These are phyloP conservation scores for Anisodus acutangulus DNA, from an alignment of 257 asterid species.

Conservation along the genomic window DNA sequence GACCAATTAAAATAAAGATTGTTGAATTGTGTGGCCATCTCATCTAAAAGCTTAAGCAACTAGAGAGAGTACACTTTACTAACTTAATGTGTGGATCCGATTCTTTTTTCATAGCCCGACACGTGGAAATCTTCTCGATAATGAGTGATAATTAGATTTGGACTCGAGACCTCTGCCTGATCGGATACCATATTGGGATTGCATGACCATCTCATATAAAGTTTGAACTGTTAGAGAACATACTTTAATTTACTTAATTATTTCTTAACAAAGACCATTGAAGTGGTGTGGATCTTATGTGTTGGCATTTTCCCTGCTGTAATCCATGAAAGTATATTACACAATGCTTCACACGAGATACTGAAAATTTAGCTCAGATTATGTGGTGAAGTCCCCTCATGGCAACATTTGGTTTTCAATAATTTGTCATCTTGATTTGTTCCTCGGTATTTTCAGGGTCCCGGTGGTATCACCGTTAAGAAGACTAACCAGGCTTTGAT, in stretches of 20 bases:
- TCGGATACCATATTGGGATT: not conserved
- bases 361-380: not conserved
- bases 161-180: not conserved
- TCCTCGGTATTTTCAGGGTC: constrained; percentile 39
- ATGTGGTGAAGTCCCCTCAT: not conserved
- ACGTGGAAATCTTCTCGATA: not conserved
- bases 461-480: constrained; percentile 54
- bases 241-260: not conserved
- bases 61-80: not conserved
- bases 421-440: not conserved
- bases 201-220: not conserved
- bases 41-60: not conserved
- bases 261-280: not conserved
- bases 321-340: not conserved
- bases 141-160: not conserved
- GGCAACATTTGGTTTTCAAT: not conserved
- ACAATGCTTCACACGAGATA: not conserved
- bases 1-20: not conserved
- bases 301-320: constrained; percentile 15
- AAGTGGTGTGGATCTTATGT: constrained; percentile 20
- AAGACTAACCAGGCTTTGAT: constrained; percentile 55
- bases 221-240: not conserved
- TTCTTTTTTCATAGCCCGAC: not conserved
- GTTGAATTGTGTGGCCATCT: constrained; percentile 26
- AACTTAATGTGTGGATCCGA: not conserved